These are phyloP conservation scores for Fusarium sp. DNA, from an alignment of 2,329 filamentous ascomycete genomes.

Conservation along the genomic window DNA sequence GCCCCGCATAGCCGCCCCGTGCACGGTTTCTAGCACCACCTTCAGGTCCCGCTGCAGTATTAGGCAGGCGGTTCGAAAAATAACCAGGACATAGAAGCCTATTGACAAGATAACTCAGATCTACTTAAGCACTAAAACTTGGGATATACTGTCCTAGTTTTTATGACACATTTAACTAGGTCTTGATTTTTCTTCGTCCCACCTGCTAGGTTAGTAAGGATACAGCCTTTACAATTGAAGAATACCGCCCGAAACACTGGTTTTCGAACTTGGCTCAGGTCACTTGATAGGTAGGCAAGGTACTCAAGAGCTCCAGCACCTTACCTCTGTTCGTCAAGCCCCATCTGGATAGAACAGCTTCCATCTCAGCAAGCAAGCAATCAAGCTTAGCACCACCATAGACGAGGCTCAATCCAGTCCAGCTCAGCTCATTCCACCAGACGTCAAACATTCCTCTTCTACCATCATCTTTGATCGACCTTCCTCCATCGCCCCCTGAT, in stretches of 20 bases:
- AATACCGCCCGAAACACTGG: slow-evolving; percentile 36
- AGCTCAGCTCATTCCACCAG: slow-evolving; percentile 47
- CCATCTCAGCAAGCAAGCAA: slow-evolving; percentile 23
- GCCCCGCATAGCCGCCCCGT: slow-evolving; percentile 43
- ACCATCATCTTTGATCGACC: slow-evolving; percentile 44
- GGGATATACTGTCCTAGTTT: too few relatives aligned
- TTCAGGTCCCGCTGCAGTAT: slow-evolving; percentile 8
- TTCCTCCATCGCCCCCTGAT: slow-evolving; percentile 26
- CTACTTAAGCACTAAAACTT: too few relatives aligned
- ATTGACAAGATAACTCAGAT: too few relatives aligned
- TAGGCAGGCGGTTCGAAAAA: too few relatives aligned
- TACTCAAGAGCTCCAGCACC: slow-evolving; percentile 26
- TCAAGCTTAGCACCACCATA: slow-evolving; percentile 27
- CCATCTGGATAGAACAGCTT: slow-evolving; percentile 37
- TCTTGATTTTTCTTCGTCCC: too few relatives aligned
- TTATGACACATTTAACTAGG: too few relatives aligned
- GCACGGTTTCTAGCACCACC: slow-evolving; percentile 23
- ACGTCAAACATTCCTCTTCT: slow-evolving; percentile 47
- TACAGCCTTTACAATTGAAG: slow-evolving; percentile 15
- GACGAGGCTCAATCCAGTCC: slow-evolving; percentile 34
- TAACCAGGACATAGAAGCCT: too few relatives aligned
- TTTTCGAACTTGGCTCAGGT: slow-evolving; percentile 39
- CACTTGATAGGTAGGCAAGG: slow-evolving; percentile 20
- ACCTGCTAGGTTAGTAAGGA: slow-evolving; percentile 10
- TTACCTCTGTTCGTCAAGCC: slow-evolving; percentile 33